Base-by-base conservation (phyloP, 345 rosid species). In the Rhizophora mangle region DNA sequence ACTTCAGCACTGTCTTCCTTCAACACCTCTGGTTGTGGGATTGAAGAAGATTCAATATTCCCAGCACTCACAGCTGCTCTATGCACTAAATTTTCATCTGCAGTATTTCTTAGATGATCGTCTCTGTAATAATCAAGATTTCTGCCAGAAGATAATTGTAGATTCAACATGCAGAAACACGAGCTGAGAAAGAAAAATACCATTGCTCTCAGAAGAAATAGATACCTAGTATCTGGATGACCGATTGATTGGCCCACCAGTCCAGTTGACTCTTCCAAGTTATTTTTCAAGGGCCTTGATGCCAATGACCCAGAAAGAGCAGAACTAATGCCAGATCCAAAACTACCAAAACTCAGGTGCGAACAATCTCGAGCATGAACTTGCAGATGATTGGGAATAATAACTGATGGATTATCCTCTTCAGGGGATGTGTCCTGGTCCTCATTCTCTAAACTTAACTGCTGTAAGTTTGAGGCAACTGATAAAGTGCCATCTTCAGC, bases 321-420 rank as follows among this genome's bases (percentile, higher is more conserved):
- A 65, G 87, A 73, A 78, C 78, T 68, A 60, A 81, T 65, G 51
- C 83, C 88, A 70, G 95, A 36, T 80, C 92, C 96, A 82, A 95
- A 95, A 71, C 97, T 95, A 61, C 99, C 99, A 74, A 95, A 95
- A 79, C 97, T 92, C 86, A 95, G 84, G 80, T 90, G 98, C 0
- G 91, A 84, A 83, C 98, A 92, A 47, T 89, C 97, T 55, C 82
- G 80, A 55, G 88, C 69, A 74, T 96, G 91, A 69, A 96, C 86
- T 81, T 89, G 93, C 69, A 96, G 84, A 79, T 96, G 99, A 80
- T 86, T 82, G 67, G 99, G 99, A 73, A 96, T 92, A 63, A 96
- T 87, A 52, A 96, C 96, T 77, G 88, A 81, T 60, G 90, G 96
- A 68, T 70, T 82, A 60, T 85, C 90, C 74, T 86, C 96, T 75